Conservation (phyloP, 2,329 filamentous ascomycete species). For the Claviceps africana region DNA sequence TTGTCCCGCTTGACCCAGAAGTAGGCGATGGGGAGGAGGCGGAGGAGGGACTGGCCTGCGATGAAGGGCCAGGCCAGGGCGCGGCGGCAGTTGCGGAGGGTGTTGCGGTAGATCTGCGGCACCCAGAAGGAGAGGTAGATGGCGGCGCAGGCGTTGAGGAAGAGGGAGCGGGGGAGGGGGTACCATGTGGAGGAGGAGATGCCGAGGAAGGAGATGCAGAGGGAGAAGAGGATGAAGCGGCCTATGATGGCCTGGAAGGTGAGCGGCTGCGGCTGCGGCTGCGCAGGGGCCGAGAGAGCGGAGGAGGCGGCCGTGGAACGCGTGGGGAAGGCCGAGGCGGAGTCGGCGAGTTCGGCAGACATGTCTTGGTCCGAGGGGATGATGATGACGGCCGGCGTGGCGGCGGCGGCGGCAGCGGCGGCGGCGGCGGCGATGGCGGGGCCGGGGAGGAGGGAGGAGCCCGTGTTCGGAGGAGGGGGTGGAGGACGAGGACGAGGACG, state of each 20-base stretch:
- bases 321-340: conserved; percentile 22
- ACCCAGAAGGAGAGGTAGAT: conserved; percentile 81
- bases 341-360: conserved; percentile 43
- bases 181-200: conserved; percentile 49
- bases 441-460: conserved; percentile 20
- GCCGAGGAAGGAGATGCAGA: conserved; percentile 42
- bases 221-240: conserved; percentile 41
- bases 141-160: conserved; percentile 52
- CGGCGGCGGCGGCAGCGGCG: conserved; percentile 30
- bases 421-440: conserved; percentile 29
- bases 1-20: conserved; percentile 71
- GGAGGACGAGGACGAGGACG: conserved; percentile 5
- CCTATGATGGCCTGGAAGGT: conserved; percentile 43
- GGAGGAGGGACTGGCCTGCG: conserved; percentile 64
- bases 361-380: conserved; percentile 51
- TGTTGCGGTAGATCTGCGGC: conserved; percentile 84
- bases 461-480: conserved; percentile 8
- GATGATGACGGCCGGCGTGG: conserved; percentile 41
- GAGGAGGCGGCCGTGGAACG: conserved; percentile 7
- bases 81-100: conserved; percentile 78
- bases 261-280: conserved; percentile 10
- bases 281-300: conserved; percentile 8
- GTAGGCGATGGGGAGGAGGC: conserved; percentile 69
- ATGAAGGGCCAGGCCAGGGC: conserved; percentile 89
- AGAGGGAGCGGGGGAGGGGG: conserved; percentile 36